Evolutionary conservation across 1,139 yeast genomes (phyloP), one percentile per base, ranked within the genome.

Genomic region (Casaregolazyma suthepensis): DNA sequence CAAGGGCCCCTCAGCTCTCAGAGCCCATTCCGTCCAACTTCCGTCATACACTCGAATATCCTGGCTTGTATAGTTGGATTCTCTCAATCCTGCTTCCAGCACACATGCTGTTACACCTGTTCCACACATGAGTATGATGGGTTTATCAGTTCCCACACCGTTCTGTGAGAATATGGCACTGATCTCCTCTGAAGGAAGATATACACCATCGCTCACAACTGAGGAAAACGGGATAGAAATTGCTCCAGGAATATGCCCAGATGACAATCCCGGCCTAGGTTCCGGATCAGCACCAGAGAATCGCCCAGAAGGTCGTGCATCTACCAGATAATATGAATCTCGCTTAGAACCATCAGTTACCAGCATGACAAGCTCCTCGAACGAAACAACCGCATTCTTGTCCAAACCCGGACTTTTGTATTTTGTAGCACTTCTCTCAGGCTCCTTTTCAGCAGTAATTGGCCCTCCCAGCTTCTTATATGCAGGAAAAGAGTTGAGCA

Each of bases 71-170:
- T 74, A 64, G 0, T 83, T 84, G 1, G 85, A 81, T 20, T 79
- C 74, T 51, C 83, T 81, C 44, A 87, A 71, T 2, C 88, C 94
- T 22, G 83, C 75, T 68, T 86, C 85, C 54, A 91, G 75, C 45
- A 91, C 82, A 58, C 91, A 88, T 0, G 96, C 97, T 19, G 96
- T 85, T 46, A 91, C 97, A 49, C 98, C 98, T 1, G 96, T 85
- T 20, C 98, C 99, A 67, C 99, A 93, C 88, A 87, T 82, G 46
- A 85, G 87, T 53, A 93, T 82, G 18, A 87, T 79, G 9, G 86
- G 90, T 61, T 83, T 81, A 17, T 75, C 76, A 1, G 67, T 67
- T 35, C 72, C 66, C n/a, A 78, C 65, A 1, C 73, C 74, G 17
- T 63, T 65, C 0, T 65, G 54, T 37, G 70, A 63, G 61, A 87